Evolutionary conservation across 495 filamentous ascomycete genomes (phyloP), one percentile per base, ranked within the genome.

Genomic region (Penicillium samsonianum): DNA sequence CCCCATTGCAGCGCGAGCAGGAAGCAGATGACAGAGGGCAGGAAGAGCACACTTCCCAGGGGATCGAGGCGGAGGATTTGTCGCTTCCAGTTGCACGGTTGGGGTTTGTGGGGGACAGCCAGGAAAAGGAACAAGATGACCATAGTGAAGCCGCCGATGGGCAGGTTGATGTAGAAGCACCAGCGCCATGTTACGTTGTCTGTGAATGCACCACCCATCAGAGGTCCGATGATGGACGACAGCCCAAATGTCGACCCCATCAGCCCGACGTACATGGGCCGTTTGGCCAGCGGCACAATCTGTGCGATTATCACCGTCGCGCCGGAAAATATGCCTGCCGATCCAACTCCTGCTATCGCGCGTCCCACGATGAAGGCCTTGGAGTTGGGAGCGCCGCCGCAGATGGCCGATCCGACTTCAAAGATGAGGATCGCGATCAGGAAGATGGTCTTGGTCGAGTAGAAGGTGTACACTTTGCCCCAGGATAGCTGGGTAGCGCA

Each of bases 341-440:
- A 76, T 1, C 82, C 80, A 26, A 78, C 49, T 55, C 81, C 82
- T 68, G 76, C 81, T 61, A 74, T 67, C 3, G 70, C 72, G 17
- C 71, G 66, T 1, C 90, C 90, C 45, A 91, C 65, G 58, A 94
- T 93, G 47, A 95, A 81, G 6, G 82, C 80, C 0, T 78, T 76
- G 16, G 86, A 90, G 42, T 73, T 86, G 1, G 87, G 86, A 1
- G 91, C 88, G 1, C 82, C 82, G 38, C 83, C 90, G 64, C 90
- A 94, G 45, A 96, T 69, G 23, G 86, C 71, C 20, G 82, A 82
- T n/a, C 86, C 87, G 33, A 84, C 64, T 64, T 86, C 85, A 58
- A 87, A 88, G 26, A 88, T 20, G 0, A 64, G 26, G 1, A 92
- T 80, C 45, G 86, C 81, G 10, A 65, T 55, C 2, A 92, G 67